phyloP scores from a whole-genome alignment of 306 rosid genomes.

The Quercus wislizeni region DNA sequence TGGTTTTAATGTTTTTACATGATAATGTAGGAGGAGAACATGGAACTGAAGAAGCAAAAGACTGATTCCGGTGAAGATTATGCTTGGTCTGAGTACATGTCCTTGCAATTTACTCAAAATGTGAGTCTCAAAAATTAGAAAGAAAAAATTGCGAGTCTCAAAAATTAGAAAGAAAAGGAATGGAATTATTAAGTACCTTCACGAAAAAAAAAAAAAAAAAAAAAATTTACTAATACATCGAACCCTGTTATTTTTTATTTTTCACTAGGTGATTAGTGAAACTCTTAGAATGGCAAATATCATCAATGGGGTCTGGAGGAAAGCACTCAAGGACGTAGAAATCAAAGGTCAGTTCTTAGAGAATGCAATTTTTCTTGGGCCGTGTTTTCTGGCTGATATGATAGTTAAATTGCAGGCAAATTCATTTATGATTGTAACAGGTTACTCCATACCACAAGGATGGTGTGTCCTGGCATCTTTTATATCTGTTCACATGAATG shows the following conservation, averaged over 20 bases:
- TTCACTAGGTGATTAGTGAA: conserved; percentile 75
- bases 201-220: background rate
- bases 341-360: conserved; percentile 57
- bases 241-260: background rate
- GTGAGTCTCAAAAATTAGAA: conserved; percentile 41
- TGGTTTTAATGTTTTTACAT: conserved; percentile 8
- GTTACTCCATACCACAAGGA: conserved; percentile 62
- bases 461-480: conserved; percentile 84
- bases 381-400: background rate
- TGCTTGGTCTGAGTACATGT: conserved; percentile 85
- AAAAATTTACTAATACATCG: background rate
- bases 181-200: background rate
- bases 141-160: conserved; percentile 40
- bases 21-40: conserved; percentile 74
- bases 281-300: conserved; percentile 92
- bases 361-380: background rate
- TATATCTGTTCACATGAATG: conserved; percentile 75
- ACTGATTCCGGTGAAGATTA: conserved; percentile 29
- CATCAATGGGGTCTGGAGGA: conserved; percentile 92
- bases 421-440: conserved; percentile 24
- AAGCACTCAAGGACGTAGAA: conserved; percentile 68
- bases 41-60: conserved; percentile 69
- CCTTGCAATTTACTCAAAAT: conserved; percentile 77
- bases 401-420: background rate
- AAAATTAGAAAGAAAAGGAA: background rate